Conservation (phyloP, 306 rosid species). For the Vicia faba region DNA sequence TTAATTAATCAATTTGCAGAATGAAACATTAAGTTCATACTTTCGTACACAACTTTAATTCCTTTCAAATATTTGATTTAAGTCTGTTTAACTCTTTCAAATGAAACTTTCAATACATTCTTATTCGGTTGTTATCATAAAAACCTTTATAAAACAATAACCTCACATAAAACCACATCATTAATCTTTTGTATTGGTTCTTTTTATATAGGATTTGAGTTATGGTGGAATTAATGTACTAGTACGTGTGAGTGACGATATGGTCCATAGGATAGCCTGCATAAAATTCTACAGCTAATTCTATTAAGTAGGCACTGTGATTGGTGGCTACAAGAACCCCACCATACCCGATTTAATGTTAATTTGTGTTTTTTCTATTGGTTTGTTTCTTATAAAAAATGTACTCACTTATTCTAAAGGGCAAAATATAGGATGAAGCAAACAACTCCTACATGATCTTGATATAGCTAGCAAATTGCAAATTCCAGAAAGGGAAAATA, state of each 20-base stretch:
- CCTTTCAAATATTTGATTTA: too few species aligned
- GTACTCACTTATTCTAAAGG: constrained; percentile 21
- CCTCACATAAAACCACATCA: too few species aligned
- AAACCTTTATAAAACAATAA: too few species aligned
- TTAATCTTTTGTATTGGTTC: too few species aligned
- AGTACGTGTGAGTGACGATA: constrained; percentile 30
- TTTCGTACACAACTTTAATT: too few species aligned
- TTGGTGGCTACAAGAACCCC: constrained; percentile 56
- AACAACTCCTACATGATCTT: constrained; percentile 14
- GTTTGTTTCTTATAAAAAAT: constrained; percentile 19
- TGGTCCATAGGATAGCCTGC: constrained; percentile 36
- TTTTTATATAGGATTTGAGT: neutral
- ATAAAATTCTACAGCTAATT: constrained; percentile 48
- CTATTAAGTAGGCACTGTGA: constrained; percentile 60
- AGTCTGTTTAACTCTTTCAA: too few species aligned
- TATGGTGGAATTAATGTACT: constrained; percentile 34
- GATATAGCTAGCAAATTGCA: constrained; percentile 16
- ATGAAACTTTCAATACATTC: too few species aligned
- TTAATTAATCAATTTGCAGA: too few species aligned
- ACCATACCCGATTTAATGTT: constrained; percentile 37
- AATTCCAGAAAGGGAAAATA: neutral
- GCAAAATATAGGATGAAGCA: constrained; percentile 14
- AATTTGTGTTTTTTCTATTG: constrained; percentile 39
- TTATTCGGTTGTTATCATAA: too few species aligned
- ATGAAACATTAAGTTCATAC: too few species aligned